These are phyloP conservation scores for Maudiozyma serrabonitensis DNA, from an alignment of 805 yeast genomes.

Conservation along the genomic window DNA sequence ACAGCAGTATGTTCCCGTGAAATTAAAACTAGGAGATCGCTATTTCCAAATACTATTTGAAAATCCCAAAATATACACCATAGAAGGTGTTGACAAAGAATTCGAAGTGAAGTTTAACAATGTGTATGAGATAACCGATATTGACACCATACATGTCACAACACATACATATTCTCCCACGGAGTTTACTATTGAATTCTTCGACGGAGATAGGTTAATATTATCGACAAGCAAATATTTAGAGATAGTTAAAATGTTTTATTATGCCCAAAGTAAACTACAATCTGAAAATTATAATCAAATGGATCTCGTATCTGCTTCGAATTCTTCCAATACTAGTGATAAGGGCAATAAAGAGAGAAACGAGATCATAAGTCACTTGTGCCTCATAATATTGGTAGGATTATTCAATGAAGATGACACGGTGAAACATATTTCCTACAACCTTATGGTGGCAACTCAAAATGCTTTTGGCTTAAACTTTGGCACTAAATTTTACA, in stretches of 20 bases:
- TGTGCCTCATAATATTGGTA: constrained; percentile 53
- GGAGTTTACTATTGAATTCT: constrained; percentile 38
- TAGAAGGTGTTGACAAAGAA: constrained; percentile 20
- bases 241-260: constrained; percentile 59
- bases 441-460: constrained; percentile 48
- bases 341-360: constrained; percentile 20
- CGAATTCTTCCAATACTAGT: constrained; percentile 3
- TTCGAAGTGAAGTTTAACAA: constrained; percentile 32
- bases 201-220: constrained; percentile 27
- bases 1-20: constrained; percentile 45
- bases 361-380: constrained; percentile 41
- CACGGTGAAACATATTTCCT: constrained; percentile 52
- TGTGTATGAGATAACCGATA: constrained; percentile 33
- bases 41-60: constrained; percentile 45
- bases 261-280: constrained; percentile 49
- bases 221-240: constrained; percentile 38
- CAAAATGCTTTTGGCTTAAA: constrained; percentile 47
- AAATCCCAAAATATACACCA: constrained; percentile 32
- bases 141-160: constrained; percentile 32
- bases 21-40: constrained; percentile 55
- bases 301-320: constrained; percentile 3
- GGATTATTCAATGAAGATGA: constrained; percentile 52
- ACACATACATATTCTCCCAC: constrained; percentile 36
- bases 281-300: constrained; percentile 26
- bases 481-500: constrained; percentile 44